Base-by-base conservation (phyloP, 2,329 filamentous ascomycete genomes). In the Colletotrichum magnum region DNA sequence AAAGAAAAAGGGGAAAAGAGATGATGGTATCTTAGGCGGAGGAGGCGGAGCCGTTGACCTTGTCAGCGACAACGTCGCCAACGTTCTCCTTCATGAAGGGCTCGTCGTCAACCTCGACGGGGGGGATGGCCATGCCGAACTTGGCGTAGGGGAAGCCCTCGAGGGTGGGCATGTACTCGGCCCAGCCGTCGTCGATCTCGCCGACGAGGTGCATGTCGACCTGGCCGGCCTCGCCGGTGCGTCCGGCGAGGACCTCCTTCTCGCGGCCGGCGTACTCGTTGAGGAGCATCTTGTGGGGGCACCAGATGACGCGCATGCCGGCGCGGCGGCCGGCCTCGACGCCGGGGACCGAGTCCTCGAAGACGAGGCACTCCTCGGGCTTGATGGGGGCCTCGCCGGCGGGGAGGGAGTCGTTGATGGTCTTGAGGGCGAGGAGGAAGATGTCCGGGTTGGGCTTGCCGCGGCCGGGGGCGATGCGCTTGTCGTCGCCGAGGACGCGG, bases 371-470 rank as follows among this genome's bases (percentile, higher is more conserved):
- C 80, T 98, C 95, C 73, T 93, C 92, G 0, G 94, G 94, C 62
- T 78, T 85, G 71, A 99, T 91, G 68, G 88, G 83, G 72, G 86
- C 83, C 59, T 92, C 90, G 47, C 89, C 89, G 4, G 86, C 81
- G 0, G 85, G 83, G 6, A 97, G 84, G 16, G 89, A 89, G 51
- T 89, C 88, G 80, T 99, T 99, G 78, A 99, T 92, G 4, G 91
- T 93, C 80, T 93, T 86, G 64, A 99, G 84, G 0, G 96, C 95
- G 1, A 98, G 85, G 9, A 97, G 83, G 80, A 97, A 98, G 74
- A 99, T 99, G 81, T 99, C 95, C 0, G 95, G 96, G 39, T 95
- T 87, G 0, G 96, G 96, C 82, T 99, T 99, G 13, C 96, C 96
- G n/a, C 94, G 85, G 0, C 95, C 95, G 4, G 86, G 81, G 0